Evolutionary conservation across 495 filamentous ascomycete species (phyloP).

Genomic region (Penicillium salamii): DNA sequence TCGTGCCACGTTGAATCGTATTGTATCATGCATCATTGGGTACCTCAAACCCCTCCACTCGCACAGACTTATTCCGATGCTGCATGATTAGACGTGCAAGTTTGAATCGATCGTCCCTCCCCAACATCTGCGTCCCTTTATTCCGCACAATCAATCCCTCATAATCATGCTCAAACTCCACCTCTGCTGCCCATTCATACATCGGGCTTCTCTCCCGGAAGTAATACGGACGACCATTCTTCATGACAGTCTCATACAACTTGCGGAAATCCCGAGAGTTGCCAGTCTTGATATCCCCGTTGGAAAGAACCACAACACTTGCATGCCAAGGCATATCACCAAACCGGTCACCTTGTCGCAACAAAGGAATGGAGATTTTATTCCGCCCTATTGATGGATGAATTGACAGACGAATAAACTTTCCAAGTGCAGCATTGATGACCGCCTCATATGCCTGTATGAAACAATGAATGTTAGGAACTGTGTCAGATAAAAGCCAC

Average conservation of each 20-base stretch:
- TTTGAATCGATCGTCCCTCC: conserved; percentile 4
- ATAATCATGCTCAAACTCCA: conserved; percentile 4
- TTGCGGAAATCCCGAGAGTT: conserved; percentile 1
- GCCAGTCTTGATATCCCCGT: conserved; percentile 2
- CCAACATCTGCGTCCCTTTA: neutral
- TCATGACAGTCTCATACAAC: conserved; percentile 4
- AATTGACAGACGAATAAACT: conserved; percentile 5
- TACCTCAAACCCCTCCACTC: conserved; percentile 6
- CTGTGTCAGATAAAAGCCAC: too few relatives aligned
- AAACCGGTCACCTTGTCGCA: conserved; percentile 3
- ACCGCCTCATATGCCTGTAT: conserved; percentile 5
- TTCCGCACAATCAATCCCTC: conserved; percentile 2
- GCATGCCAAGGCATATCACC: conserved; percentile 9
- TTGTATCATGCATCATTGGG: conserved; percentile 3
- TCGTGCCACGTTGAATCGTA: too few relatives aligned
- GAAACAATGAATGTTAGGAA: neutral
- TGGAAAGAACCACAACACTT: conserved; percentile 4
- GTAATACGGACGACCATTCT: conserved; percentile 3
- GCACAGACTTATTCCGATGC: conserved; percentile 1
- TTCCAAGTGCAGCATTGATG: neutral
- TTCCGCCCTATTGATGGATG: conserved; percentile 5
- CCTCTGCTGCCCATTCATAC: conserved; percentile 7
- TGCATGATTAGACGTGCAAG: conserved; percentile 6
- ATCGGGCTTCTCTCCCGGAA: conserved; percentile 1
- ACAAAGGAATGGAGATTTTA: conserved; percentile 4